Evolutionary conservation across 2,329 filamentous ascomycete species (phyloP).

Genomic region (Penicillium sp.): DNA sequence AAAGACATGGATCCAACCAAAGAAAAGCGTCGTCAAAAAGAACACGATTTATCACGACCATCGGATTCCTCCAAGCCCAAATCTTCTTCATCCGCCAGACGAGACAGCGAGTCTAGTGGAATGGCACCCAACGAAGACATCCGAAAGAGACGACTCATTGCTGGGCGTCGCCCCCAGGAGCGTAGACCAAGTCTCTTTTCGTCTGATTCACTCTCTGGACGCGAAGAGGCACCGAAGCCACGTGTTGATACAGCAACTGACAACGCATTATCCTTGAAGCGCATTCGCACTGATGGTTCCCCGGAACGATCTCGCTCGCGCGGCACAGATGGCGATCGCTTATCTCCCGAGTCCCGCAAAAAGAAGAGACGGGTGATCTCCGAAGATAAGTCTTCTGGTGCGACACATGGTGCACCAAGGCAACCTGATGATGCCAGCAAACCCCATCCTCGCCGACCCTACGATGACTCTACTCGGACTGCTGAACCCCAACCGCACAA

Average conservation of each 20-base stretch:
- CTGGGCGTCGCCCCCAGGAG: slow-evolving; percentile 41
- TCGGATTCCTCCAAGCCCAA: slow-evolving; percentile 30
- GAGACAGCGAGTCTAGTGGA: slow-evolving; percentile 31
- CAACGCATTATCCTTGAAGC: slow-evolving; percentile 32
- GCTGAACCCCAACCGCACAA: slow-evolving; percentile 10
- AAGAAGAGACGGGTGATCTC: slow-evolving; percentile 43
- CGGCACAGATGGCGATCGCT: slow-evolving; percentile 29
- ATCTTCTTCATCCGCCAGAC: slow-evolving; percentile 19
- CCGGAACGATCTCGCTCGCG: slow-evolving; percentile 38
- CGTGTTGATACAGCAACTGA: slow-evolving; percentile 29
- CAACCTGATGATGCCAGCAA: slow-evolving; percentile 22
- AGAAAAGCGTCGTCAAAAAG: slow-evolving; percentile 31
- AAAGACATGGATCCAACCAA: slow-evolving; percentile 19
- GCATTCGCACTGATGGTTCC: slow-evolving; percentile 41
- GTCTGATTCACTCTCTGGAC: slow-evolving; percentile 39
- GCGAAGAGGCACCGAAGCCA: slow-evolving; percentile 34
- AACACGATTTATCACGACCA: slow-evolving; percentile 33
- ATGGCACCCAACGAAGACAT: slow-evolving; percentile 32
- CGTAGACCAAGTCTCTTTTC: slow-evolving; percentile 38
- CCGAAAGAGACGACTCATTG: slow-evolving; percentile 39
- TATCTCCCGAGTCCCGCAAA: slow-evolving; percentile 35
- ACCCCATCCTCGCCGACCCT: slow-evolving; percentile 12
- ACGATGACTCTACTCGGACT: slow-evolving; percentile 11
- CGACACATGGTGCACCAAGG: slow-evolving; percentile 31
- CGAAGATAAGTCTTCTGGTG: slow-evolving; percentile 35